Base-by-base conservation (phyloP, 1,284 basidiomycete species). In the Puccinia hordei region DNA sequence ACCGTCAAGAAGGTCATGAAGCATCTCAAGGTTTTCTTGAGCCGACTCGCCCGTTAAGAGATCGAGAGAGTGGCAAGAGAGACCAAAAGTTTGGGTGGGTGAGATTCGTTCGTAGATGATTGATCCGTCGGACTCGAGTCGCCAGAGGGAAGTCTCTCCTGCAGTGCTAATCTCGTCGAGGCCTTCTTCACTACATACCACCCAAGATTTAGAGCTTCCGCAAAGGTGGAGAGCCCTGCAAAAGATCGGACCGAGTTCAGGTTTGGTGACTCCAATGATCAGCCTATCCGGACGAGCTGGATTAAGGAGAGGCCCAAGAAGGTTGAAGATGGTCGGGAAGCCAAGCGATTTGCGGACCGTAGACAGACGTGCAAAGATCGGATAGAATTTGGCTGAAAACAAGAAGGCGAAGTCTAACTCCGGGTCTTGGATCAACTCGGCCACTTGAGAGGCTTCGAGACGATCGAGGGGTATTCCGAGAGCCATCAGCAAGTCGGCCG, bases 301-400 rank as follows among this genome's bases (percentile, higher is more conserved):
- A 86, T 98, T 98, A 87, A 98, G 92, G 59, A 98, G 89, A 0
- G 96, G 96, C 0, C 97, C 96, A 57, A 98, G 89, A 81, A 97
- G 88, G 87, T 99, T 99, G 90, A 98, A 98, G 88, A 99, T 91
- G 2, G 96, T 98, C 35, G 95, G 92, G 88, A 98, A 98, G 81
- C 95, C 94, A 74, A 99, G 90, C 0, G 90, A 87, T 83, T 92
- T 91, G 75, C 96, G 91, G 84, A 92, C 90, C 0, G 95, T 94
- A 0, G 92, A 93, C 83, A 99, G 89, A 82, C 90, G 88, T 0
- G 92, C 93, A 55, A 98, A 89, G 0, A 93, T 87, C 0, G 95
- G 95, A 86, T 99, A 95, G 87, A 94, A 98, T 84, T 95, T 91
- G 0, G 94, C 92, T 0, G 93, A 95, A 82, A 96, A 92, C 85